Evolutionary conservation across 2,329 filamentous ascomycete genomes (phyloP).

Genomic region (Neofusicoccum kwambonambiense): DNA sequence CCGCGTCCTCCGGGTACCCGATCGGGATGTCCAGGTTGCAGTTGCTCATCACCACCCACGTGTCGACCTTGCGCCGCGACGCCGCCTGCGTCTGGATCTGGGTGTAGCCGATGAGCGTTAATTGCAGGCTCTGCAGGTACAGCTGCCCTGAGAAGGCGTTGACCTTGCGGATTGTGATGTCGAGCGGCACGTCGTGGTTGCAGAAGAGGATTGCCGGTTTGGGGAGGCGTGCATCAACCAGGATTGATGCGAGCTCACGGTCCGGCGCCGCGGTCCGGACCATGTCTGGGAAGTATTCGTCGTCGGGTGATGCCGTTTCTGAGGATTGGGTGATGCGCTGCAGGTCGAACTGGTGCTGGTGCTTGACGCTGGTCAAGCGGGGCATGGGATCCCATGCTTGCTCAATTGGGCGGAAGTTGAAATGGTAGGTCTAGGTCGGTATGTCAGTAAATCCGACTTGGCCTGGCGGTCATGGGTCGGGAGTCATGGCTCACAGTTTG

Average conservation of each 20-base stretch:
- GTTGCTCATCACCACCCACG: not conserved
- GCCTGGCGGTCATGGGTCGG: not conserved
- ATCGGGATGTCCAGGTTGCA: not conserved
- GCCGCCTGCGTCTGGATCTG: not conserved
- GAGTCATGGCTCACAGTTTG: not conserved
- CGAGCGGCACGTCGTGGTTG: not conserved
- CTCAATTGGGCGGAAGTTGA: constrained; percentile 10
- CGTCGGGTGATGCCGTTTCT: not conserved
- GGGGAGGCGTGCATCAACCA: not conserved
- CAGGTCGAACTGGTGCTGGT: constrained; percentile 6
- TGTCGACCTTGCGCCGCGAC: not conserved
- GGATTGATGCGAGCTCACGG: constrained; percentile 1
- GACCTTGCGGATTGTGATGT: constrained; percentile 2
- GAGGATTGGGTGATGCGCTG: not conserved
- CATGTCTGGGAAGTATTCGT: not conserved
- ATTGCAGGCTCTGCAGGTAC: not conserved
- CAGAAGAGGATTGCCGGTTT: not conserved
- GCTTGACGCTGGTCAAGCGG: not conserved
- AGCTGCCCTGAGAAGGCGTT: constrained; percentile 7
- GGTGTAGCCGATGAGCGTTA: constrained; percentile 5
- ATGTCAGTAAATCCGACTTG: not conserved
- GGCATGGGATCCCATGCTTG: constrained; percentile 3
- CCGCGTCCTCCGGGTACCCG: not conserved
- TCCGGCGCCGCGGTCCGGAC: not conserved
- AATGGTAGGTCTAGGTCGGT: not conserved